Base-by-base conservation (phyloP, 768 basidiomycete genomes). In the Candolleomyces aberdarensis region DNA sequence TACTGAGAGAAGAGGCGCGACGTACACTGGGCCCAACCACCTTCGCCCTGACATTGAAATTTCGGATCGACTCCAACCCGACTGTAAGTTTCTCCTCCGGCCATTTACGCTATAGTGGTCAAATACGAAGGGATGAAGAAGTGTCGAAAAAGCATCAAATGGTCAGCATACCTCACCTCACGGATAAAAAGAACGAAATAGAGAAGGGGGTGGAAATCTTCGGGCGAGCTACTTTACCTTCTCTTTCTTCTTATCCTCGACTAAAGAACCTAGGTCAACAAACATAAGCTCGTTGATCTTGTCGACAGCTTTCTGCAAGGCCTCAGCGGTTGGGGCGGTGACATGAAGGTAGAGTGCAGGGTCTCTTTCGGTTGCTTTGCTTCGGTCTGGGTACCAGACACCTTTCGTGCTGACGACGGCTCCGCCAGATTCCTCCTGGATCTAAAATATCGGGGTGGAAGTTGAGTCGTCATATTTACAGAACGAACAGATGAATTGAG, bases 31-130 rank as follows among this genome's bases (percentile, higher is more conserved):
- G 96, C 17, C 96, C 96, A 32, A 98, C 96, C 19, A 98, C 94
- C 74, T 99, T 99, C 26, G 96, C 96, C 59, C 96, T 83, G 56
- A 99, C 89, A 73, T 99, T 98, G 76, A 99, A 99, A 74, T 98
- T 98, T 56, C 96, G 83, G 67, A 98, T 85, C 56, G 87, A 88
- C n/a, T 98, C 96, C 59, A 99, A 72, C 5, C 87, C 89, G 43
- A 99, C 92, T 0, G 87, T 87, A 9, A 98, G 76, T 74, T 97
- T 98, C 74, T 96, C 95, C 72, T 98, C 96, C 1, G 96, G 95
- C 96, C 96, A 98, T 85, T 96, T 97, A 57, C 93, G 83, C 91
- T 94, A 59, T 41, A 56, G 10, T 8, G 6, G 29, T 26, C 29
- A 52, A 11, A 7, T 15, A 26, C 6, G 22, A 15, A 49, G 20